phyloP scores from a whole-genome alignment of 805 yeast genomes.

The Metschnikowia chrysomelidarum region DNA sequence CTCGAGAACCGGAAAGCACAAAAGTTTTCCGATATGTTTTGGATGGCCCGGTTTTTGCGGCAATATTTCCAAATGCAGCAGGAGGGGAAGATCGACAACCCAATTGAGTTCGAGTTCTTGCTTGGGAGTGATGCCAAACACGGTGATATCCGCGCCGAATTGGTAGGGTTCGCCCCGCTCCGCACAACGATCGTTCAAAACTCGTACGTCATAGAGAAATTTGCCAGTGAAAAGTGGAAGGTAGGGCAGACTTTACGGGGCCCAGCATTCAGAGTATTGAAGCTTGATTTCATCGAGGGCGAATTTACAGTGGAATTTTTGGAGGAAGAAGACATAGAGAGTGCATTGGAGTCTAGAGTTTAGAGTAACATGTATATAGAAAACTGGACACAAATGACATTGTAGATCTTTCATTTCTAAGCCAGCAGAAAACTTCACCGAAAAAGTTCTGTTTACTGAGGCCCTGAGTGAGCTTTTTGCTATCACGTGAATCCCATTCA shows the following conservation, averaged over 20 bases:
- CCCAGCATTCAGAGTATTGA: slow-evolving; percentile 20
- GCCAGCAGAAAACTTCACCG: too few species aligned
- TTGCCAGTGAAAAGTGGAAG: slow-evolving; percentile 19
- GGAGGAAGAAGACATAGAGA: not conserved
- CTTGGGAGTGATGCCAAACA: slow-evolving; percentile 26
- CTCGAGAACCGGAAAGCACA: slow-evolving; percentile 32
- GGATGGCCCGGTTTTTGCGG: slow-evolving; percentile 36
- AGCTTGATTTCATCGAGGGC: slow-evolving; percentile 37
- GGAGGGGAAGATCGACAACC: slow-evolving; percentile 16
- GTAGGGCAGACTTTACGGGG: slow-evolving; percentile 25
- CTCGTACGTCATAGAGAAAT: slow-evolving; percentile 19
- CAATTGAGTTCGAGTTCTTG: slow-evolving; percentile 23
- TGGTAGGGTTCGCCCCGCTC: slow-evolving; percentile 26
- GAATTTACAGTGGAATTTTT: slow-evolving; percentile 22
- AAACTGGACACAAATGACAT: too few species aligned
- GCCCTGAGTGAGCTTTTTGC: too few species aligned
- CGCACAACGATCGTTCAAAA: slow-evolving; percentile 23
- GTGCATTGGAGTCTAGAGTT: too few species aligned
- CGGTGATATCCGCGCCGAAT: slow-evolving; percentile 27
- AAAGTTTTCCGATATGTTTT: slow-evolving; percentile 31
- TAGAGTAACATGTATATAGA: too few species aligned
- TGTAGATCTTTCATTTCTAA: too few species aligned
- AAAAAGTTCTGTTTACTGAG: too few species aligned
- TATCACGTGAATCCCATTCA: too few species aligned
- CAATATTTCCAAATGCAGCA: slow-evolving; percentile 24